These are phyloP conservation scores for Sphagnum fallax DNA, from an alignment of 228 moss, liverwort and hornwort species.

Conservation along the genomic window DNA sequence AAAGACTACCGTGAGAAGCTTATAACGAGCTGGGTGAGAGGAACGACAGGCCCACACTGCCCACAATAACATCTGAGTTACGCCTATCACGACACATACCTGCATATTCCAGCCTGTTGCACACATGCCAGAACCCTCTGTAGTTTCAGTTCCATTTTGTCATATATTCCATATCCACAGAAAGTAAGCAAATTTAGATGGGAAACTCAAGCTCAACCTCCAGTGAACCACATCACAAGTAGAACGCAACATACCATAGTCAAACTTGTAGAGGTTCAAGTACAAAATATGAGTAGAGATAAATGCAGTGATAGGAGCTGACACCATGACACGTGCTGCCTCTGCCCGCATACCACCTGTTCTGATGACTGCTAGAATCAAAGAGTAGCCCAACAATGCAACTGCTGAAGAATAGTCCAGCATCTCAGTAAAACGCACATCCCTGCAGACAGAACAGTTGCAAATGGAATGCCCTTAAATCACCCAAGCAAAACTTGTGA, in stretches of 20 bases:
- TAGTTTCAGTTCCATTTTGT: background rate
- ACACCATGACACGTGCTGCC: constrained; percentile 38
- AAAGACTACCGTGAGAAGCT: constrained; percentile 25
- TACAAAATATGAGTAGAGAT: constrained; percentile 45
- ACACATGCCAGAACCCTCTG: background rate
- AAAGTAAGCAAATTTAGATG: constrained; percentile 2
- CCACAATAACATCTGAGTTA: constrained; percentile 35
- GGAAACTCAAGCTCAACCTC: too few species aligned
- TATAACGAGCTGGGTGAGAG: constrained; percentile 34
- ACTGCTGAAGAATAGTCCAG: constrained; percentile 51
- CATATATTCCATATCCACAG: background rate
- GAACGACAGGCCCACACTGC: constrained; percentile 28
- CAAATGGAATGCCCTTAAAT: too few species aligned
- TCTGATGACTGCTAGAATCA: constrained; percentile 39
- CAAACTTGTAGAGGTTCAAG: constrained; percentile 44
- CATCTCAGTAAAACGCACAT: constrained; percentile 34
- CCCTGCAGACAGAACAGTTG: constrained; percentile 17
- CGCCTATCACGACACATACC: constrained; percentile 33
- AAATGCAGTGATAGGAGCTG: constrained; percentile 37
- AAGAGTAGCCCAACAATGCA: constrained; percentile 39
- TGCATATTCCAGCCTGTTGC: constrained; percentile 48
- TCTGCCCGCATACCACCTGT: constrained; percentile 28
- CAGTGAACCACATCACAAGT: too few species aligned
- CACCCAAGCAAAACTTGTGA: background rate
- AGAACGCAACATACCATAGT: constrained; percentile 25